Evolutionary conservation across 805 yeast species (phyloP).

Genomic region (Brettanomyces nanus): DNA sequence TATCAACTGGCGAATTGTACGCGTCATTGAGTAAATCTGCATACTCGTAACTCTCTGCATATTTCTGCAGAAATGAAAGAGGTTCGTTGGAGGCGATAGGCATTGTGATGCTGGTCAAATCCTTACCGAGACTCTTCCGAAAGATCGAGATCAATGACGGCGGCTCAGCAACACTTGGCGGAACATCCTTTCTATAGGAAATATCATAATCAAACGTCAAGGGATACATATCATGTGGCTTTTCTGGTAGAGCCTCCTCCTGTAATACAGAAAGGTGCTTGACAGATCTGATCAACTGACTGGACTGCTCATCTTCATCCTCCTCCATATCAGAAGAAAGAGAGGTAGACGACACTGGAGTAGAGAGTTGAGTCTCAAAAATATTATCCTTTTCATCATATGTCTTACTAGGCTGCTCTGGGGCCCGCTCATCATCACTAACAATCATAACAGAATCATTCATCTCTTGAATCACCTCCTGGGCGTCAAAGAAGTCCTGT

Average conservation of each 20-base stretch:
- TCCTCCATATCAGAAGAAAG: slow-evolving; percentile 4
- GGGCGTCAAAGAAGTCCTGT: slow-evolving; percentile 62
- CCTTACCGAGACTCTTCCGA: slow-evolving; percentile 89
- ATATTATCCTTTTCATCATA: slow-evolving; percentile 11
- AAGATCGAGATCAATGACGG: slow-evolving; percentile 76
- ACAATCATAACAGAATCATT: slow-evolving; percentile 51
- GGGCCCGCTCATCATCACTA: slow-evolving; percentile 19
- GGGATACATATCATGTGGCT: slow-evolving; percentile 48
- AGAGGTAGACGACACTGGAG: neutral
- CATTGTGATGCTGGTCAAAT: slow-evolving; percentile 76
- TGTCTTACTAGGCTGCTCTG: slow-evolving; percentile 2
- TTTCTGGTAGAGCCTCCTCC: neutral
- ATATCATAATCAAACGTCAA: slow-evolving; percentile 43
- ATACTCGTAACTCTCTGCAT: slow-evolving; percentile 77
- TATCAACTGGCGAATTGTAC: slow-evolving; percentile 33
- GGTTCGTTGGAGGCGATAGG: slow-evolving; percentile 96
- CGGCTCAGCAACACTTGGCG: slow-evolving; percentile 55
- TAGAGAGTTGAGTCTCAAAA: slow-evolving; percentile 6
- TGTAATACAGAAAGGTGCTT: neutral
- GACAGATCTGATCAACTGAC: neutral
- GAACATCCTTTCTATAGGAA: slow-evolving; percentile 50
- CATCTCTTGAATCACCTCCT: slow-evolving; percentile 44
- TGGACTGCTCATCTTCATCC: neutral
- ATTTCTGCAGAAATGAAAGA: slow-evolving; percentile 67
- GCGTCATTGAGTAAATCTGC: slow-evolving; percentile 59